Evolutionary conservation across 2,329 filamentous ascomycete genomes (phyloP), one percentile per base, ranked within the genome.

Genomic region (Ophiostoma novo-ulmi): DNA sequence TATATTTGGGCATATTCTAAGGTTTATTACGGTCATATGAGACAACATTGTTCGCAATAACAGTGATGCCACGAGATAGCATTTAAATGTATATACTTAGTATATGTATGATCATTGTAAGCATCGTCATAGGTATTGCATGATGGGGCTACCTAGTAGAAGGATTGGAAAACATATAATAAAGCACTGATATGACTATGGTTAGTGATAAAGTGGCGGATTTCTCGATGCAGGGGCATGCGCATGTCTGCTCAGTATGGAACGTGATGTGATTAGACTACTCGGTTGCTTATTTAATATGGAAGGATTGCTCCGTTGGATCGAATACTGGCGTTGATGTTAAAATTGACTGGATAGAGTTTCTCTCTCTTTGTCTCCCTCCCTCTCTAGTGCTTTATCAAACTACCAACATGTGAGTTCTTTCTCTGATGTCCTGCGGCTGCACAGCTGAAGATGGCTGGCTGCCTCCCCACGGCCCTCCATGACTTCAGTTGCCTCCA

Each of bases 271-370:
- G 31, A 31, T 31, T 31, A 31, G 31, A 31, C 31, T 31, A 31
- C 31, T 31, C 3, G 31, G 31, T 31, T 31, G 31, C 31, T 31
- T 31, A 31, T 31, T 31, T 31, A 4, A 31, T 31, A 31, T 31
- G 44, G 44, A 48, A n/a, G 44, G 8, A n/a, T 20, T 48, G 44
- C 44, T 48, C 44, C 44, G 44, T 20, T 48, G 44, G 17, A 31
- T 31, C 31, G 31, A 31, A 3, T 31, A 26, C 31, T 26, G 61
- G 67, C 48, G 67, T 69, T 39, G 66, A 71, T 65, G 65, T 44
- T 52, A n/a, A n/a, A n/a, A n/a, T n/a, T n/a, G n/a, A n/a, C n/a
- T n/a, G n/a, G n/a, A n/a, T n/a, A n/a, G n/a, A n/a, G 26, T 31
- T 31, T 31, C 31, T 31, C 3, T 31, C 31, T 31, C 31, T 31